These are phyloP conservation scores for Emydomyces testavorans DNA, from an alignment of 2,329 filamentous ascomycete genomes.

Conservation along the genomic window DNA sequence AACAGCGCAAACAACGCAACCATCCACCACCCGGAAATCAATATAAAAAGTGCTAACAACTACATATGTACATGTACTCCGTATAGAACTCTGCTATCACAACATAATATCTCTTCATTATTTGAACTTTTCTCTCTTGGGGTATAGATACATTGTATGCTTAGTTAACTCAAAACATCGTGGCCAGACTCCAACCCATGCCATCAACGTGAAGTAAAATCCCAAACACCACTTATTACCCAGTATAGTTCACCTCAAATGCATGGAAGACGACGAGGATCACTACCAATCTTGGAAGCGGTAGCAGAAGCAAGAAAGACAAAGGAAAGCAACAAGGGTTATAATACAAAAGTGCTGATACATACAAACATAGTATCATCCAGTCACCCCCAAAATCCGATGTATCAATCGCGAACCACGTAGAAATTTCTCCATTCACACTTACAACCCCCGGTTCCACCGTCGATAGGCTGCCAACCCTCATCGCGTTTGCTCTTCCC, in stretches of 20 bases:
- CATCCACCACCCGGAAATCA: too few relatives aligned
- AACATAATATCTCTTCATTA: too few relatives aligned
- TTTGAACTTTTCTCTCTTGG: too few relatives aligned
- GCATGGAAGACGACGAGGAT: too few relatives aligned
- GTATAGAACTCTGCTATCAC: too few relatives aligned
- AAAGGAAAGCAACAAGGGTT: not conserved
- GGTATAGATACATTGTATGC: not conserved
- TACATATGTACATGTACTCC: too few relatives aligned
- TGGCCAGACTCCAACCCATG: not conserved
- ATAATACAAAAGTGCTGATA: constrained; percentile 1
- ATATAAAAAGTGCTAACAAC: too few relatives aligned
- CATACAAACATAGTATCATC: not conserved
- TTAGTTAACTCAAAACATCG: not conserved
- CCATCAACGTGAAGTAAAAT: not conserved
- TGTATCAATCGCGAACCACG: constrained; percentile 1
- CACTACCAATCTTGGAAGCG: too few relatives aligned
- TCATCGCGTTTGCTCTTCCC: constrained; percentile 17
- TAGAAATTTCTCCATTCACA: constrained; percentile 50
- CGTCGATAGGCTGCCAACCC: constrained; percentile 37
- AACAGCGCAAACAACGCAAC: not conserved
- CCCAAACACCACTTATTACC: too few relatives aligned
- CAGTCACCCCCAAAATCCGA: too few relatives aligned
- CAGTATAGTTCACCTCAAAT: not conserved
- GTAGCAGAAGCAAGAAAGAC: not conserved
- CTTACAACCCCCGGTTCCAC: constrained; percentile 48